Conservation (phyloP, 2,329 filamentous ascomycete species). For the Aspergillus pseudoglaucus region DNA sequence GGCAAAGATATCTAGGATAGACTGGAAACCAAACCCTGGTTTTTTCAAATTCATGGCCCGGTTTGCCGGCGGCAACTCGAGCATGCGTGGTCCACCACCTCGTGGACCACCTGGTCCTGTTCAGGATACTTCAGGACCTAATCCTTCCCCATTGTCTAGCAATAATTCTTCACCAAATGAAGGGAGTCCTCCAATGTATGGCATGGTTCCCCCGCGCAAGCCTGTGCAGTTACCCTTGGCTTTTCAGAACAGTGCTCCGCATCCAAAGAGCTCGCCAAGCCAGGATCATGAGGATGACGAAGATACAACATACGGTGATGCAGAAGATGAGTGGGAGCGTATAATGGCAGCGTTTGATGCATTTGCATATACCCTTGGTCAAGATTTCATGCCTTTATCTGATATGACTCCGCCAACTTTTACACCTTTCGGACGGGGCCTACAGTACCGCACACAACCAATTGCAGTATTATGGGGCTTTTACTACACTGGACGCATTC, state of each 20-base stretch:
- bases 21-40: constrained; percentile 49
- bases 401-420: constrained; percentile 57
- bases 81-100: constrained; percentile 5
- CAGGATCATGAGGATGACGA: constrained; percentile 51
- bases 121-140: background rate
- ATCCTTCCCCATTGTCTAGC: background rate
- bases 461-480: constrained; percentile 83
- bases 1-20: constrained; percentile 52
- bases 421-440: constrained; percentile 74
- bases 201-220: constrained; percentile 40
- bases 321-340: constrained; percentile 67
- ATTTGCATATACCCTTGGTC: constrained; percentile 56
- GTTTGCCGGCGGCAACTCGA: constrained; percentile 13
- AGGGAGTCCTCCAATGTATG: constrained; percentile 39
- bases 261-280: constrained; percentile 10
- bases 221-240: constrained; percentile 43
- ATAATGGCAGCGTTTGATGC: constrained; percentile 37
- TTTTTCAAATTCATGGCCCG: constrained; percentile 37
- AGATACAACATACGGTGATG: constrained; percentile 59
- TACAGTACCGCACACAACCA: constrained; percentile 79
- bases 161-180: background rate
- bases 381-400: constrained; percentile 69
- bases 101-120: constrained; percentile 3
- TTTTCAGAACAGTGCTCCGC: constrained; percentile 46
- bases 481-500: constrained; percentile 76